These are phyloP conservation scores for Pseudocercospora musae DNA, from an alignment of 2,329 filamentous ascomycete species.

Conservation along the genomic window DNA sequence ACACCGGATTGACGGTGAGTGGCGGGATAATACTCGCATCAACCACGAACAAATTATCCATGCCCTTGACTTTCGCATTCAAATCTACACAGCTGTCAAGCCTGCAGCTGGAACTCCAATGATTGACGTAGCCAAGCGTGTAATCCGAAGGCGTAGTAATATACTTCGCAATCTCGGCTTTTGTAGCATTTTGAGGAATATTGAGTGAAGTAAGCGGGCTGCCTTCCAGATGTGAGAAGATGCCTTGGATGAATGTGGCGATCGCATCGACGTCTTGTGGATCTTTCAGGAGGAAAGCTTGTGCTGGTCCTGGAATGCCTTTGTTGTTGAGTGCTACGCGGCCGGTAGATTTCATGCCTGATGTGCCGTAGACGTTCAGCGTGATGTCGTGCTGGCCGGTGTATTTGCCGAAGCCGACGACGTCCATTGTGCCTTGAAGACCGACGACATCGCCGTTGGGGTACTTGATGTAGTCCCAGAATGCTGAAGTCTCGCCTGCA, in stretches of 20 bases:
- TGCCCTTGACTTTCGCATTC: slow-evolving; percentile 48
- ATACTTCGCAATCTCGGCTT: slow-evolving; percentile 50
- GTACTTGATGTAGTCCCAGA: slow-evolving; percentile 54
- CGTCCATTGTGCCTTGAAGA: slow-evolving; percentile 54
- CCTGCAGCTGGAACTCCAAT: slow-evolving; percentile 54
- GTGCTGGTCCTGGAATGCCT: slow-evolving; percentile 53
- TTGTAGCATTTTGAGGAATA: slow-evolving; percentile 45
- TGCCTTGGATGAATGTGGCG: slow-evolving; percentile 49
- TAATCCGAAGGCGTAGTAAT: slow-evolving; percentile 50
- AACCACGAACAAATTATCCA: slow-evolving; percentile 51
- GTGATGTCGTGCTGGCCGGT: slow-evolving; percentile 53
- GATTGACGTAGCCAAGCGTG: slow-evolving; percentile 51
- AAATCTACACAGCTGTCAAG: slow-evolving; percentile 51
- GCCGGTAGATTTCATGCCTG: slow-evolving; percentile 50
- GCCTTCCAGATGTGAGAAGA: slow-evolving; percentile 48
- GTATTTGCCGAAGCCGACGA: slow-evolving; percentile 47
- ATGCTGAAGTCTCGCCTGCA: slow-evolving; percentile 52
- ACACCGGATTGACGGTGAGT: slow-evolving; percentile 54
- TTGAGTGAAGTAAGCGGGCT: slow-evolving; percentile 49
- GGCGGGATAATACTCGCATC: slow-evolving; percentile 51
- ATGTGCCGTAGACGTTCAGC: slow-evolving; percentile 57
- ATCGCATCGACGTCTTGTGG: slow-evolving; percentile 49
- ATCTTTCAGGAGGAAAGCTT: slow-evolving; percentile 50
- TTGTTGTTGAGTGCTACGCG: slow-evolving; percentile 55
- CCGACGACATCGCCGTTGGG: slow-evolving; percentile 45